A percentile compares a stretch with the other conserved stretches of the same genome.
phyloP scores from a whole-genome alignment of 2,329 filamentous ascomycete species.

The Trichoderma polysporum region DNA sequence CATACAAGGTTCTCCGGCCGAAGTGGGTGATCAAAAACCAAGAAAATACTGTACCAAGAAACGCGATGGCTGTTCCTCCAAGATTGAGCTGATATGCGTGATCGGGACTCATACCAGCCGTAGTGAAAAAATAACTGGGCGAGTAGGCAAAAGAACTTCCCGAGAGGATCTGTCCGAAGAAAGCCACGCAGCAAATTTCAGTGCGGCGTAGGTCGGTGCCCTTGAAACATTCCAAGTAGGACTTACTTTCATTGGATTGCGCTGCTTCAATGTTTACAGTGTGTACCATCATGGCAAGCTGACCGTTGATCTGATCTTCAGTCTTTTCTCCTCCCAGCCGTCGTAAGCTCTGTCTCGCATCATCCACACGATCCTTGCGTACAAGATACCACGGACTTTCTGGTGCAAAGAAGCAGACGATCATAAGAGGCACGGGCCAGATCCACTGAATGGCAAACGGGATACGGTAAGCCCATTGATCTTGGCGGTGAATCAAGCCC shows the following conservation, averaged over 20 bases:
- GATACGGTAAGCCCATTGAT: conserved; percentile 47
- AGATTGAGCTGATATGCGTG: conserved; percentile 38
- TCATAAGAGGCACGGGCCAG: conserved; percentile 28
- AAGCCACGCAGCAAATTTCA: conserved; percentile 43
- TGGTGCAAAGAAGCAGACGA: conserved; percentile 30
- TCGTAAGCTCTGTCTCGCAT: conserved; percentile 29
- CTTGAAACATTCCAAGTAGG: conserved; percentile 46
- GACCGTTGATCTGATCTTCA: conserved; percentile 12
- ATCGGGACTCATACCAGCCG: conserved; percentile 33
- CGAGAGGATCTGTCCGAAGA: conserved; percentile 8
- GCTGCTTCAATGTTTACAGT: conserved; percentile 44
- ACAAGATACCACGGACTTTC: conserved; percentile 41
- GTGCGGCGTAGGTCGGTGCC: conserved; percentile 49
- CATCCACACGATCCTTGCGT: conserved; percentile 33
- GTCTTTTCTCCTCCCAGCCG: conserved; percentile 30
- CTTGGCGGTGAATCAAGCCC: conserved; percentile 29
- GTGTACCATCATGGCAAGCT: conserved; percentile 42
- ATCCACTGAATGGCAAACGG: conserved; percentile 29
- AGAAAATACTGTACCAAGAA: conserved; percentile 44
- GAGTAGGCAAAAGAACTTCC: conserved; percentile 35
- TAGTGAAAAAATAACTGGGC: conserved; percentile 41
- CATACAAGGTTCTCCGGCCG: conserved; percentile 46
- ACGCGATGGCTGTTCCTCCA: conserved; percentile 40
- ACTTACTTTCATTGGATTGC: conserved; percentile 36
- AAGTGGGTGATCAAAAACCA: conserved; percentile 43